phyloP scores from a whole-genome alignment of 169 alveolate species.

The Neospora caninum region DNA sequence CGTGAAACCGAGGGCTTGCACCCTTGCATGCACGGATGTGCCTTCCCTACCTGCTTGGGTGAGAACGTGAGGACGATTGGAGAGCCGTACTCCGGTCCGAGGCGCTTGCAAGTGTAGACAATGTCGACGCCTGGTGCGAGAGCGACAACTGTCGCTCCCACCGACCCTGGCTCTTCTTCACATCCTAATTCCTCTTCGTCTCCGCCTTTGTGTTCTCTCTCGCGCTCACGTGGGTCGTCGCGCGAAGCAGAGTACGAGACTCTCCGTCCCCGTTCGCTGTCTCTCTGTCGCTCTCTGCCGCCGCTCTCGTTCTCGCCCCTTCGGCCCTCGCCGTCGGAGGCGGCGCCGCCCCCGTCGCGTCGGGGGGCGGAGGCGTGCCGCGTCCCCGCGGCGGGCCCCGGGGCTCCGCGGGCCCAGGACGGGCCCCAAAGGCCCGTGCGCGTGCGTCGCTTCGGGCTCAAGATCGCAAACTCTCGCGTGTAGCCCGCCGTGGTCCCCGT shows the following conservation, averaged over 20 bases:
- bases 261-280: neutral
- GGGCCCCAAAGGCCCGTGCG: neutral
- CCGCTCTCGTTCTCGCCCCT: neutral
- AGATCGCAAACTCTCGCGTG: neutral
- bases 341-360: neutral
- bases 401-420: neutral
- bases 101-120: constrained; percentile 1
- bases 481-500: neutral
- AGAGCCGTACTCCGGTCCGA: neutral
- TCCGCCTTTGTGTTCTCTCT: neutral
- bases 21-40: too few relatives aligned
- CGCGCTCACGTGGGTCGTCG: neutral
- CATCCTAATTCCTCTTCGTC: neutral
- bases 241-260: neutral
- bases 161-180: neutral
- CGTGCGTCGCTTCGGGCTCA: neutral
- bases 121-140: constrained; percentile 19
- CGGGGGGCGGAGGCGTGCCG: neutral
- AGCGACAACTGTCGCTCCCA: neutral
- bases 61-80: neutral
- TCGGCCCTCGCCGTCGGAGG: neutral
- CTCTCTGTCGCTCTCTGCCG: neutral
- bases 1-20: too few relatives aligned
- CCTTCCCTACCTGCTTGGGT: constrained; percentile 32
- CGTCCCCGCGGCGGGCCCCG: neutral